Base-by-base conservation (phyloP, 306 rosid species). In the Cercis canadensis region DNA sequence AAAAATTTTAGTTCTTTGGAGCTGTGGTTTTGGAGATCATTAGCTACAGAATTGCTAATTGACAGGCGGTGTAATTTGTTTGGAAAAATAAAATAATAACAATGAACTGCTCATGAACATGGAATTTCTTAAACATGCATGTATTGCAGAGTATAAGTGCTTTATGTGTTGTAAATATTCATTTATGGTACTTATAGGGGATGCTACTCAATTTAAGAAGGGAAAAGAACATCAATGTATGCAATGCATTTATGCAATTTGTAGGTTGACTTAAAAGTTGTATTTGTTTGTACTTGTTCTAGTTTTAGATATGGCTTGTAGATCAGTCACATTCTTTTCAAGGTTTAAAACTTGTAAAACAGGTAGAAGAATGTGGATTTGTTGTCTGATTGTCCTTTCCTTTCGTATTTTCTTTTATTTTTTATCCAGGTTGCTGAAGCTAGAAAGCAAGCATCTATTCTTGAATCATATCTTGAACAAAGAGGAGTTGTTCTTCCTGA, bases 381-480 rank as follows among this genome's bases (percentile, higher is more conserved):
- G 47, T 70, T 63, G 39, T 60, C 15, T 69, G 15, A 16, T 37
- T 5, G 1, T 55, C 12, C 33, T 59, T 59, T 61, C 9, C 5
- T 40, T 45, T 32, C 62, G 32, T 39, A 45, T 73, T 46, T 13
- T 34, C 49, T 47, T 62, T 57, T 36, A 18, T 16, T 75, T 73
- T 21, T n/a, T 58, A 32, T 77, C 69, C 80, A 90, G 97, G 87
- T 89, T 60, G 87, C 63, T 24, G 97, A 91, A 75, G 67, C 85
- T 31, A 84, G 80, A 79, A 86, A 80, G 65, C 89, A 84, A 70
- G 90, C 77, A 32, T 75, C 94, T 57, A 78, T 94, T 77, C 96
- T 94, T 47, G 92, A 87, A 69, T 86, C 97, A 5, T 94, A 94
- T 81, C 87, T 94, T 75, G 95, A 86, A 87, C 97, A 87, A 77